Conservation (phyloP, 768 basidiomycete genomes). For the Suillus subalutaceus region DNA sequence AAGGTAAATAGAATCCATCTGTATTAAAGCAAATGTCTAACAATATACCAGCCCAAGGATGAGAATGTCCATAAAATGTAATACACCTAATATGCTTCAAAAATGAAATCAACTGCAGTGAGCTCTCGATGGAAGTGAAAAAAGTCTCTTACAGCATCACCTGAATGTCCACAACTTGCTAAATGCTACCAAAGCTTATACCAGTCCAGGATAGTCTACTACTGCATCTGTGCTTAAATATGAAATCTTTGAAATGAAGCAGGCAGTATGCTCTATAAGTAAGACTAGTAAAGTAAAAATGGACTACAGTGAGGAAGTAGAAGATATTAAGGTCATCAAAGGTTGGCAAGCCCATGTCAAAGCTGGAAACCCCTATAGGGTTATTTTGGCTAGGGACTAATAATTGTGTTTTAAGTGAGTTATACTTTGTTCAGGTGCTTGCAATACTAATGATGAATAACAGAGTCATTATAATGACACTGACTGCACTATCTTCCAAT, state of each 20-base stretch:
- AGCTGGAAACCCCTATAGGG: slow-evolving; percentile 11
- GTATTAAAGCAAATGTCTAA: background rate
- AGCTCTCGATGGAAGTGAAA: background rate
- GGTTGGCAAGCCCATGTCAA: slow-evolving; percentile 13
- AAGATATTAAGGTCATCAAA: slow-evolving; percentile 14
- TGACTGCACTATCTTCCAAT: slow-evolving; percentile 7
- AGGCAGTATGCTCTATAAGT: background rate
- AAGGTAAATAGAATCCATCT: background rate
- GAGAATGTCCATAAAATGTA: slow-evolving; percentile 1
- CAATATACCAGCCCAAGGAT: background rate
- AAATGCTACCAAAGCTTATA: slow-evolving; percentile 10
- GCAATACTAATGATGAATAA: background rate
- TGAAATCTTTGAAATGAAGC: background rate
- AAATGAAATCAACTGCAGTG: background rate
- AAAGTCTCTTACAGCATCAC: background rate
- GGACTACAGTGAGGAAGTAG: background rate
- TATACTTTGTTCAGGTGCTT: slow-evolving; percentile 3
- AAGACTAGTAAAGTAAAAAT: background rate
- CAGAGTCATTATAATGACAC: background rate
- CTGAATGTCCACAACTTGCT: background rate
- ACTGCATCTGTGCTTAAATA: background rate
- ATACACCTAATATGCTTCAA: background rate
- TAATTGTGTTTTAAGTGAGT: slow-evolving; percentile 17
- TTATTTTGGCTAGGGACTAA: slow-evolving; percentile 17
- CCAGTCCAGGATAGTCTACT: background rate